Evolutionary conservation across 352 stramenopile genomes (phyloP).

Genomic region (Phytophthora chlamydospora): DNA sequence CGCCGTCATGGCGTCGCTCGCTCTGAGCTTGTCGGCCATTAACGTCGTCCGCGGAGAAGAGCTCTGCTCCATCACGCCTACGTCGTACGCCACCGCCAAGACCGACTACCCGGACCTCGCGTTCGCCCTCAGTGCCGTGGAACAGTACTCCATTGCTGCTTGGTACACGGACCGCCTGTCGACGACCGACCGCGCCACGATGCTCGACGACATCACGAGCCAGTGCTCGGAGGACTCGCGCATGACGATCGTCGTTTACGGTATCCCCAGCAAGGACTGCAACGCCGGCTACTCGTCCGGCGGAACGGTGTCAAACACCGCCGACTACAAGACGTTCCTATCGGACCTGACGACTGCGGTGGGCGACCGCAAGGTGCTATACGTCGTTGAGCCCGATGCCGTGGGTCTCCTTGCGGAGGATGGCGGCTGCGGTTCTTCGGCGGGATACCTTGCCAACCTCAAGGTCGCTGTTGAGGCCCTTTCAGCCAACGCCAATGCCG

Average conservation of each 20-base stretch:
- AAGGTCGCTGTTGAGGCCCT: slow-evolving; percentile 46
- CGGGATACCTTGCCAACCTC: slow-evolving; percentile 60
- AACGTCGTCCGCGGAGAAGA: slow-evolving; percentile 20
- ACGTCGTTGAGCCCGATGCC: slow-evolving; percentile 72
- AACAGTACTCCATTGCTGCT: slow-evolving; percentile 48
- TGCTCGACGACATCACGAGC: slow-evolving; percentile 32
- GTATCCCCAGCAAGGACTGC: slow-evolving; percentile 81
- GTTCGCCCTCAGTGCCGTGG: slow-evolving; percentile 39
- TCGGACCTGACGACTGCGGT: slow-evolving; percentile 42
- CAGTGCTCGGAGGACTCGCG: slow-evolving; percentile 40
- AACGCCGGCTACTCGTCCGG: slow-evolving; percentile 49
- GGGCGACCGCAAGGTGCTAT: slow-evolving; percentile 64
- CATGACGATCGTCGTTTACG: slow-evolving; percentile 69
- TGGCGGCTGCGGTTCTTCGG: slow-evolving; percentile 43
- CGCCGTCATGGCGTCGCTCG: slow-evolving; percentile 17
- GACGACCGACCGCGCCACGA: slow-evolving; percentile 27
- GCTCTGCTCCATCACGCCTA: slow-evolving; percentile 46
- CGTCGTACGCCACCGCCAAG: slow-evolving; percentile 46
- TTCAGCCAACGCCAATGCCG: slow-evolving; percentile 56
- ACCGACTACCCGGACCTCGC: slow-evolving; percentile 38
- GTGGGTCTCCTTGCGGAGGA: slow-evolving; percentile 54
- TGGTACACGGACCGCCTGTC: slow-evolving; percentile 59
- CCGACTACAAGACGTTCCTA: slow-evolving; percentile 58
- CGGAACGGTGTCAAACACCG: slow-evolving; percentile 43
- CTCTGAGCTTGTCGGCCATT: slow-evolving; percentile 14